Percentiles rank a stretch among this genome's conserved stretches.
phyloP scores from a whole-genome alignment of 2,329 filamentous ascomycete species.

The Colletotrichum neosansevieriae region DNA sequence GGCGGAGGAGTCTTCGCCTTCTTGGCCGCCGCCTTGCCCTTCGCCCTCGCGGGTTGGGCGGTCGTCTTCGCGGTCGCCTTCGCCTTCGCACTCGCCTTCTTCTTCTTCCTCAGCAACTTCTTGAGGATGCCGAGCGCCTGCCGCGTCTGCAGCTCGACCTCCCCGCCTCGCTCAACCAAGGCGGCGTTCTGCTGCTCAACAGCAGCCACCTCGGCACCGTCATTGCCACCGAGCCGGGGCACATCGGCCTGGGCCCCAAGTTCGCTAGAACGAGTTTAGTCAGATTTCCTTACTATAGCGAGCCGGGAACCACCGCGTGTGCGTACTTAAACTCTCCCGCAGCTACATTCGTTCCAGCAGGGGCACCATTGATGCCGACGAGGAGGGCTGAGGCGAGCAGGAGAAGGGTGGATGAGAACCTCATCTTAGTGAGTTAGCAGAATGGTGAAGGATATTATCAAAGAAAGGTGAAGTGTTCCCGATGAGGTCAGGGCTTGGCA shows the following conservation, averaged over 20 bases:
- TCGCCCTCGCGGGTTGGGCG: neutral
- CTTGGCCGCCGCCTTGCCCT: neutral
- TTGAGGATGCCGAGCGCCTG: too few relatives aligned
- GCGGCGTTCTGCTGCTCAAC: conserved; percentile 27
- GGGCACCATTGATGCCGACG: conserved; percentile 37
- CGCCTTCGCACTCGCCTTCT: too few relatives aligned
- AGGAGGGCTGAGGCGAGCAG: conserved; percentile 34
- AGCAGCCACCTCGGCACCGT: conserved; percentile 1
- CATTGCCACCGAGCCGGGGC: neutral
- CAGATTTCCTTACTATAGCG: too few relatives aligned
- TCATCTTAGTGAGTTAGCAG: conserved; percentile 21
- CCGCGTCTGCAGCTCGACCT: neutral
- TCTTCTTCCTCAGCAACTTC: too few relatives aligned
- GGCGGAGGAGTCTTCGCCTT: too few relatives aligned
- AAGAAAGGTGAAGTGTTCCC: neutral
- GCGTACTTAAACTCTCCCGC: conserved; percentile 7
- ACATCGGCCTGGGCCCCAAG: conserved; percentile 14
- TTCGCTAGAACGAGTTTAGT: conserved; percentile 9
- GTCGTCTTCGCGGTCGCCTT: neutral
- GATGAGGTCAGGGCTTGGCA: too few relatives aligned
- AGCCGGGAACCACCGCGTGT: too few relatives aligned
- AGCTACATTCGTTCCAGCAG: conserved; percentile 17
- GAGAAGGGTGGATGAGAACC: conserved; percentile 23
- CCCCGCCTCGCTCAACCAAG: neutral
- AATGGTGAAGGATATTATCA: neutral